phyloP scores from a whole-genome alignment of 768 basidiomycete species.

The Russula earlei region DNA sequence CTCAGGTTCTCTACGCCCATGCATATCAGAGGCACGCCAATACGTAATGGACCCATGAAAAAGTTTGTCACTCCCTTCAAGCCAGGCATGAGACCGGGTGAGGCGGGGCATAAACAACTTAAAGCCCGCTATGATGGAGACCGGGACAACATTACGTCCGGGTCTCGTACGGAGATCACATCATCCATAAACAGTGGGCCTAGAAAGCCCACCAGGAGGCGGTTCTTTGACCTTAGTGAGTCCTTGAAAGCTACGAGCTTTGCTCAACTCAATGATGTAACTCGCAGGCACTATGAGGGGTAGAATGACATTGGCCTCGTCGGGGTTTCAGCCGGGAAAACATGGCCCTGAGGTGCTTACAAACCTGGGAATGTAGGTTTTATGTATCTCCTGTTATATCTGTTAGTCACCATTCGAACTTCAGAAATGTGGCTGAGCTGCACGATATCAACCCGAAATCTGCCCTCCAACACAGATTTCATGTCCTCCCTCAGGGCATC shows the following conservation, averaged over 20 bases:
- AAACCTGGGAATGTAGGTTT: constrained; percentile 40
- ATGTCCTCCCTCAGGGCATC: not conserved
- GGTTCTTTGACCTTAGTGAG: constrained; percentile 16
- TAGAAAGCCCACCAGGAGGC: not conserved
- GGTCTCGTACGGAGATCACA: not conserved
- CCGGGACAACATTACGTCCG: not conserved
- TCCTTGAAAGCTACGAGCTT: not conserved
- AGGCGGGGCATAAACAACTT: constrained; percentile 29
- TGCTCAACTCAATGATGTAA: not conserved
- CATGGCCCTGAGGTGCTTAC: constrained; percentile 37
- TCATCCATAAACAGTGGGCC: not conserved
- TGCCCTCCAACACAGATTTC: constrained; percentile 8
- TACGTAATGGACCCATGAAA: constrained; percentile 20
- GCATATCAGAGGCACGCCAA: not conserved
- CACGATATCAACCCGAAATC: constrained; percentile 6
- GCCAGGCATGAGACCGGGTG: constrained; percentile 37
- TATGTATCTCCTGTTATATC: not conserved
- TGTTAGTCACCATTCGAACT: not conserved
- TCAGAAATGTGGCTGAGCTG: constrained; percentile 16
- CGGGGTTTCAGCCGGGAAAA: constrained; percentile 42
- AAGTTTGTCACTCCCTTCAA: constrained; percentile 55
- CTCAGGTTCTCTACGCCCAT: constrained; percentile 10
- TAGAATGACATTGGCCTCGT: constrained; percentile 39
- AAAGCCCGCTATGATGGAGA: constrained; percentile 1
- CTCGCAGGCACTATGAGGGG: constrained; percentile 18